Conservation (phyloP, 2,329 filamentous ascomycete species). For the Xylariaceae sp. region DNA sequence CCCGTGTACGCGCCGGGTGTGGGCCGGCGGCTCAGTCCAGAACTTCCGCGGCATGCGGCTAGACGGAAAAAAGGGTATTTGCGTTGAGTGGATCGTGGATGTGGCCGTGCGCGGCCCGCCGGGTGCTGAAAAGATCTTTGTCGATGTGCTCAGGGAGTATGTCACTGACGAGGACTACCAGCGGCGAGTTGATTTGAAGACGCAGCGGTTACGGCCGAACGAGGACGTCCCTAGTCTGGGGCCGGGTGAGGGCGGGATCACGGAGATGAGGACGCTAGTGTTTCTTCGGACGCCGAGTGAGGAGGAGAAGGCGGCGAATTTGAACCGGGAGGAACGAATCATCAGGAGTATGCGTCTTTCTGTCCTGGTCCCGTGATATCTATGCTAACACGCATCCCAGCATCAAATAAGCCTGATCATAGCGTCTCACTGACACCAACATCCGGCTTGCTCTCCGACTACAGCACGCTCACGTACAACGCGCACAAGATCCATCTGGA, state of each 20-base stretch:
- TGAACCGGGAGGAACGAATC: constrained; percentile 10
- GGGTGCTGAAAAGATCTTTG: constrained; percentile 43
- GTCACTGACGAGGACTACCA: constrained; percentile 23
- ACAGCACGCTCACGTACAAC: constrained; percentile 87
- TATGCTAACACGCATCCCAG: neutral
- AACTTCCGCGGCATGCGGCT: constrained; percentile 43
- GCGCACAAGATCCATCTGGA: constrained; percentile 89
- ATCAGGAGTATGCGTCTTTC: constrained; percentile 26
- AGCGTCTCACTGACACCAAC: constrained; percentile 58
- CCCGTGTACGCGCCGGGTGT: constrained; percentile 70
- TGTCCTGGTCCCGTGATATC: neutral
- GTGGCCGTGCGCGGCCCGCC: constrained; percentile 28
- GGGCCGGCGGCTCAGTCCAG: constrained; percentile 72
- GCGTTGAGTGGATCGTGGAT: constrained; percentile 42
- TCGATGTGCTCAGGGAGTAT: constrained; percentile 47
- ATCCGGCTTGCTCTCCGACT: constrained; percentile 73
- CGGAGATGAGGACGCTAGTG: constrained; percentile 47
- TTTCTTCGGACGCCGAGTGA: constrained; percentile 40
- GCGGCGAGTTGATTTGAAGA: neutral
- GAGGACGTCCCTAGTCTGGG: neutral
- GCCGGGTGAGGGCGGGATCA: constrained; percentile 29
- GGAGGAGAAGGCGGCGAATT: constrained; percentile 18
- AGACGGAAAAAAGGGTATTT: constrained; percentile 38
- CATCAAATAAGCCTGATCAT: constrained; percentile 31
- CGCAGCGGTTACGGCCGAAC: neutral